Conservation (phyloP, 2,329 filamentous ascomycete species). For the Westerdykella sp. region DNA sequence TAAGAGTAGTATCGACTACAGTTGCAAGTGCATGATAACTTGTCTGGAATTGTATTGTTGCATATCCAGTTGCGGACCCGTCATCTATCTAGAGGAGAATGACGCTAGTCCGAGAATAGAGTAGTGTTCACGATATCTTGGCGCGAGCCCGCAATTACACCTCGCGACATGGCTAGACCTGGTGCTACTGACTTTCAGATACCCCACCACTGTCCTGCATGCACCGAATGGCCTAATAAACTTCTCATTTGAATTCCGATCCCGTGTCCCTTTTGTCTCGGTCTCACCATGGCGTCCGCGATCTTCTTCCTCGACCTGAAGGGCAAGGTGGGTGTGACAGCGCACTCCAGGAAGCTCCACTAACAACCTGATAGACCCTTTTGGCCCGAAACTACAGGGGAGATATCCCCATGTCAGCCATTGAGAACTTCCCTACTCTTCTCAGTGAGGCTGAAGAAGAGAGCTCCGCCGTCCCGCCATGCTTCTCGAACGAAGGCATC, state of each 20-base stretch:
- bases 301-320: slow-evolving; percentile 98
- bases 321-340: slow-evolving; percentile 71
- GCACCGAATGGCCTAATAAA: slow-evolving; percentile 18
- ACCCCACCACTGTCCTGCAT: slow-evolving; percentile 6
- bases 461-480: slow-evolving; percentile 91
- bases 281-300: slow-evolving; percentile 77
- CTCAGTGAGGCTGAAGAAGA: slow-evolving; percentile 99
- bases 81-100: no score
- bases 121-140: no score
- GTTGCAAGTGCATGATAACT: no score
- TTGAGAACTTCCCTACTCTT: slow-evolving; percentile 94
- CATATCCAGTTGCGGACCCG: no score
- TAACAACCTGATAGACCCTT: slow-evolving; percentile 63
- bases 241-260: slow-evolving; percentile 1
- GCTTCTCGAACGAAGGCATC: slow-evolving; percentile 97
- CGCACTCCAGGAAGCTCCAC: slow-evolving; percentile 14
- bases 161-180: no score
- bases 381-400: slow-evolving; percentile 97
- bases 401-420: slow-evolving; percentile 97
- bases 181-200: slow-evolving; percentile 1
- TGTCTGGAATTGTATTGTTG: no score
- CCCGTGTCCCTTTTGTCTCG: slow-evolving; percentile 2
- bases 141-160: no score
- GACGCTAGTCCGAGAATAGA: no score
- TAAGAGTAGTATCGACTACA: no score